Base-by-base conservation (phyloP, 208 protist species). In the Trypanosoma lewisi region DNA sequence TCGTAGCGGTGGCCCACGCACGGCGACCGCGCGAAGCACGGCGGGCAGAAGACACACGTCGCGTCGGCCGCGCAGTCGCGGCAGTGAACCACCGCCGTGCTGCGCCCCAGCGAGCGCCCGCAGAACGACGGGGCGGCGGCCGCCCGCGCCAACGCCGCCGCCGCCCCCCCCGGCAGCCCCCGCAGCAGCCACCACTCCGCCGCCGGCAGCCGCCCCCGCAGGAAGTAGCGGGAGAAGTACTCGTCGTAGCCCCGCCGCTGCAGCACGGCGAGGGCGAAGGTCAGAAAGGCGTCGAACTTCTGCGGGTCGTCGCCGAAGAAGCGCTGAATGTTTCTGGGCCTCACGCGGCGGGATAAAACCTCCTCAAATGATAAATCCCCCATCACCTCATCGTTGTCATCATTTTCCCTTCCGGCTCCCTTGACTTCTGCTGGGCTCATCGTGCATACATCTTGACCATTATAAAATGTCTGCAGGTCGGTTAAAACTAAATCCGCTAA, bases 11-110 rank as follows among this genome's bases (percentile, higher is more conserved):
- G 90, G n/a, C 78, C 75, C 21, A 72, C 62, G 53, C 93, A 95
- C 34, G 86, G 78, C 34, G 85, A 93, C 56, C 84, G 55, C 39
- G 83, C 59, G 58, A 98, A 98, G 83, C 95, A 98, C 14, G 80
- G 73, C 50, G 89, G 78, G 72, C 95, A 98, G 69, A 98, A 80
- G 7, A 96, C 93, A 73, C 89, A 96, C 14, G 82, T 93, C 16
- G 53, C 37, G 66, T 97, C 95, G 0, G 78, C 74, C 23, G 82
- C 75, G 74, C 95, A 98, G 42, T 95, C 91, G 42, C 74, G 73
- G 70, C 95, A 98, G 48, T 86, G 86, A 14, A 87, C 87, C 8
- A 89, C 80, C 52, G 91, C 75, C 19, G 96, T 89, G 69, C 66
- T 3, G 44, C 23, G 4, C 23, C 25, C 23, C 83, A 75, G 75